Evolutionary conservation across 306 rosid genomes (phyloP).

Genomic region (Medicago lupulina): DNA sequence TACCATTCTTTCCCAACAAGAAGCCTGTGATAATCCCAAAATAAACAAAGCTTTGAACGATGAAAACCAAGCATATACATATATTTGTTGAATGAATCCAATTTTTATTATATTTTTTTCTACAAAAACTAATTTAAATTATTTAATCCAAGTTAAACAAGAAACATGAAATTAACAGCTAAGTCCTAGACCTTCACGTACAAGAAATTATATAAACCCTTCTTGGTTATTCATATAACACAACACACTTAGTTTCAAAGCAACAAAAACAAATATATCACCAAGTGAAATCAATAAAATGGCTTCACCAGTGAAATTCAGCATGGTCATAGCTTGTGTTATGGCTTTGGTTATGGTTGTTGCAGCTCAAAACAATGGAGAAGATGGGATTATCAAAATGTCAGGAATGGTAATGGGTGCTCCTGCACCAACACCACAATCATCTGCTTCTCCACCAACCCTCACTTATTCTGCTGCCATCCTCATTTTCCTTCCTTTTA

Average conservation of each 20-base stretch:
- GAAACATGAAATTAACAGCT: slow-evolving; percentile 15
- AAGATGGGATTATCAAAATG: background rate
- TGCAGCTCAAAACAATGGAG: slow-evolving; percentile 50
- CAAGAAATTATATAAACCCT: slow-evolving; percentile 28
- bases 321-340: slow-evolving; percentile 47
- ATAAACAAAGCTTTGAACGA: slow-evolving; percentile 29
- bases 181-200: slow-evolving; percentile 23
- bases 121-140: background rate
- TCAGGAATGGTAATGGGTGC: slow-evolving; percentile 39
- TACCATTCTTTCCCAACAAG: background rate
- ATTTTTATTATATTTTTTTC: too few relatives aligned
- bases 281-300: slow-evolving; percentile 2
- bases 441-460: slow-evolving; percentile 35
- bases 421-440: slow-evolving; percentile 16
- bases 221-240: background rate
- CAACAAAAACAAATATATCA: background rate
- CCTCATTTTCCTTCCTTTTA: slow-evolving; percentile 41
- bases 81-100: background rate
- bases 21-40: background rate
- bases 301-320: slow-evolving; percentile 46
- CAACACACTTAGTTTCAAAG: slow-evolving; percentile 30
- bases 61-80: slow-evolving; percentile 35
- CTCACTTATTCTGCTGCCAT: slow-evolving; percentile 46
- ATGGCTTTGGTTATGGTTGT: slow-evolving; percentile 45
- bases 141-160: slow-evolving; percentile 30